A percentile compares a stretch with the other conserved stretches of the same genome.
Conservation (phyloP, 108 stramenopile species). For the Skeletonema tropicum region DNA sequence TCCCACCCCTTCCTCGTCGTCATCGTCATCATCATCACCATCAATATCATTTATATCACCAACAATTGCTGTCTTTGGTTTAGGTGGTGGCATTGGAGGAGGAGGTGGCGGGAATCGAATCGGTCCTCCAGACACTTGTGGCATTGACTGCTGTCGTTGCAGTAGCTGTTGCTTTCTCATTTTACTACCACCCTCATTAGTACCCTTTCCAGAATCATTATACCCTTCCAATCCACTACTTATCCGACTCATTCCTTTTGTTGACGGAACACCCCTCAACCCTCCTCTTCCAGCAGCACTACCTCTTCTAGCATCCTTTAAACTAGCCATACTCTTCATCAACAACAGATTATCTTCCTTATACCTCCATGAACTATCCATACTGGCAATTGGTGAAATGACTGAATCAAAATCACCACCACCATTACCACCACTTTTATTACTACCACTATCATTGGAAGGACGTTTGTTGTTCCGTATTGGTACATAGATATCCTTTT, state of each 20-base stretch:
- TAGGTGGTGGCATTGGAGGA: background rate
- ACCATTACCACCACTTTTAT: too few relatives aligned
- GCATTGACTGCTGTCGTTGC: background rate
- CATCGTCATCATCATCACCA: background rate
- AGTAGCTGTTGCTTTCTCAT: background rate
- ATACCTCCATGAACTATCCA: conserved; percentile 6
- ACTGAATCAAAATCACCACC: background rate
- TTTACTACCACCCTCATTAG: background rate
- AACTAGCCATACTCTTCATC: conserved; percentile 1
- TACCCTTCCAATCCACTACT: background rate
- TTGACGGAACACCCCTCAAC: background rate
- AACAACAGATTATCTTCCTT: conserved; percentile 1
- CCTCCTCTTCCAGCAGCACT: background rate
- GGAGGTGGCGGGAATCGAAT: background rate
- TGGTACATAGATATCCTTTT: background rate
- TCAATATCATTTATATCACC: background rate
- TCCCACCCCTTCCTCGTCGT: background rate
- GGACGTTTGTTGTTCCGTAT: too few relatives aligned
- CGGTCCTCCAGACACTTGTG: background rate
- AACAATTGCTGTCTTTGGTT: background rate
- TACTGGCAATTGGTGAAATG: background rate
- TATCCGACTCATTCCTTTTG: background rate
- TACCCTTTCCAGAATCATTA: background rate
- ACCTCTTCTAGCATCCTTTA: background rate
- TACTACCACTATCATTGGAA: background rate